These are phyloP conservation scores for Pythium chondricola DNA, from an alignment of 352 stramenopile species.

Conservation along the genomic window DNA sequence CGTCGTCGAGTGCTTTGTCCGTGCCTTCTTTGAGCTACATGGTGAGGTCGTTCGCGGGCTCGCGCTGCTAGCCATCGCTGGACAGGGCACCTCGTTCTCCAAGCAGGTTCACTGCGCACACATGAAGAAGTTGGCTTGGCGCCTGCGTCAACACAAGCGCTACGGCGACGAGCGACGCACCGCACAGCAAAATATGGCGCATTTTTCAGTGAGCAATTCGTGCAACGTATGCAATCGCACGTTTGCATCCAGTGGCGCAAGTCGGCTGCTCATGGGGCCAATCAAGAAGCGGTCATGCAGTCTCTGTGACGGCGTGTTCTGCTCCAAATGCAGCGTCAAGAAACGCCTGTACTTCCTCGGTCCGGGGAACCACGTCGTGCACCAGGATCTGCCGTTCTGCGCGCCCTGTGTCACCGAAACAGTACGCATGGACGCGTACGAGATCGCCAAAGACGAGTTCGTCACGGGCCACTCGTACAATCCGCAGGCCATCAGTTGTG, in stretches of 20 bases:
- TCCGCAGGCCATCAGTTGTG: background rate
- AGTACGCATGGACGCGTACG: slow-evolving; percentile 7
- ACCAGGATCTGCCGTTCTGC: slow-evolving; percentile 9
- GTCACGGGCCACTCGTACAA: background rate
- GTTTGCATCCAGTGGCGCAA: background rate
- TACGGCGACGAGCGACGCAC: too few species aligned
- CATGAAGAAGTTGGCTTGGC: slow-evolving; percentile 55
- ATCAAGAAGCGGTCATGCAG: slow-evolving; percentile 3
- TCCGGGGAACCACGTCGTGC: background rate
- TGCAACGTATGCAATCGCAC: background rate
- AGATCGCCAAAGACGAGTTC: slow-evolving; percentile 11
- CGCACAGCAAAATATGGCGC: too few species aligned
- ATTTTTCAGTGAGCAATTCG: background rate
- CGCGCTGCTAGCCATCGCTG: slow-evolving; percentile 2
- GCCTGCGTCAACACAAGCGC: too few species aligned
- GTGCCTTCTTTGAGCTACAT: slow-evolving; percentile 1
- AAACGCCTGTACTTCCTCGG: slow-evolving; percentile 1
- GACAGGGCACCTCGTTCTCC: background rate
- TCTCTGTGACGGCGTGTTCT: slow-evolving; percentile 5
- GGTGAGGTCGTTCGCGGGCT: slow-evolving; percentile 1
- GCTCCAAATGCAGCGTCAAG: slow-evolving; percentile 9
- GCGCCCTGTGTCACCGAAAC: slow-evolving; percentile 5
- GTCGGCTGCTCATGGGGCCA: background rate
- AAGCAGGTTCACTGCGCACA: slow-evolving; percentile 15
- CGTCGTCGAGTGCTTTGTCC: slow-evolving; percentile 35